phyloP scores from a whole-genome alignment of 2,329 filamentous ascomycete species.

The Penicillium hesseltinei region DNA sequence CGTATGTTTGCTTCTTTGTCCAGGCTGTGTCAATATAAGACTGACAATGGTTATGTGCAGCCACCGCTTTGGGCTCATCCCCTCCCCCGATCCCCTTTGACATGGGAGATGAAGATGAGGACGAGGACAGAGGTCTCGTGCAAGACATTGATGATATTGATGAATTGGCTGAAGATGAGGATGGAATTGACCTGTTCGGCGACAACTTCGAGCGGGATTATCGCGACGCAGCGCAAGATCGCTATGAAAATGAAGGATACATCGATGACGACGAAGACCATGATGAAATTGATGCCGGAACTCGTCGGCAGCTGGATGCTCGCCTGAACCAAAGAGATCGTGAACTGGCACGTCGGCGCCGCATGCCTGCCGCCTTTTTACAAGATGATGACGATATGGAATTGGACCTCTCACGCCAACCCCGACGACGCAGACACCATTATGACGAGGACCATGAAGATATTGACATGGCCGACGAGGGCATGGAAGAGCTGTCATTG shows the following conservation, averaged over 20 bases:
- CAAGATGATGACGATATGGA: conserved; percentile 78
- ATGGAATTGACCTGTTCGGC: conserved; percentile 67
- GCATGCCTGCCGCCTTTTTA: conserved; percentile 62
- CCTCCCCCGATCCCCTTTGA: conserved; percentile 57
- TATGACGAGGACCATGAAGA: conserved; percentile 96
- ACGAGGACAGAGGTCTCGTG: conserved; percentile 58
- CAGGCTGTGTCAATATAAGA: not conserved
- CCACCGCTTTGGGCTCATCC: conserved; percentile 49
- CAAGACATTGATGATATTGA: conserved; percentile 66
- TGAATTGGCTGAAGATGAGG: conserved; percentile 67
- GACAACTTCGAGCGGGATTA: conserved; percentile 67
- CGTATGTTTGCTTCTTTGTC: conserved; percentile 49
- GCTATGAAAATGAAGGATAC: conserved; percentile 56
- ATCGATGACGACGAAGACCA: conserved; percentile 67
- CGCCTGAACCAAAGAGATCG: conserved; percentile 62
- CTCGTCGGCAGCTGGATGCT: conserved; percentile 60
- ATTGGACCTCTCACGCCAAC: conserved; percentile 80
- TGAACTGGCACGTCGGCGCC: conserved; percentile 57
- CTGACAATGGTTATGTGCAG: conserved; percentile 16
- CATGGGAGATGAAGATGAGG: conserved; percentile 47
- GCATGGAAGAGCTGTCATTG: conserved; percentile 91
- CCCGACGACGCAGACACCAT: conserved; percentile 77
- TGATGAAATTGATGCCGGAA: conserved; percentile 58
- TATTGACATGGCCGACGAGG: conserved; percentile 81
- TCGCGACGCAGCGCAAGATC: conserved; percentile 46